Conservation (phyloP, 2,329 filamentous ascomycete genomes). For the Penicillium italicum region DNA sequence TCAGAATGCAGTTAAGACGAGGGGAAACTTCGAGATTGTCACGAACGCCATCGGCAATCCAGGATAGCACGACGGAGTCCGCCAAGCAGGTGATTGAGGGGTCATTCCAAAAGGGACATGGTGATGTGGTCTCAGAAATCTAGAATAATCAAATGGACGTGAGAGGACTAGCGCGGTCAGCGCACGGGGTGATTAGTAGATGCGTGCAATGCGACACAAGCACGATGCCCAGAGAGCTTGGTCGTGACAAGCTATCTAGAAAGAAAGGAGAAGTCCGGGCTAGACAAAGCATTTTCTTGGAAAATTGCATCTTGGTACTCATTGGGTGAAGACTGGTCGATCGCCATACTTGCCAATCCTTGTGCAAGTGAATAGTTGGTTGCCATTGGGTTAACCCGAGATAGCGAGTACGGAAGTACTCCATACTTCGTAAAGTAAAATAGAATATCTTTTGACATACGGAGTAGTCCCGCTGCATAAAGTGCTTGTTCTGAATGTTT, state of each 20-base stretch:
- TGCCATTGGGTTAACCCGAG: not conserved
- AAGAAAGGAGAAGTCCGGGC: slow-evolving; percentile 19
- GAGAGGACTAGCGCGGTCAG: slow-evolving; percentile 9
- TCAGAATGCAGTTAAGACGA: slow-evolving; percentile 6
- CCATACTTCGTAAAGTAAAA: not conserved
- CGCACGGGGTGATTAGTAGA: slow-evolving; percentile 2
- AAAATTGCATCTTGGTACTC: slow-evolving; percentile 3
- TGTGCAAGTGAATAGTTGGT: not conserved
- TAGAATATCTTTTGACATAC: not conserved
- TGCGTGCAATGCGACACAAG: not conserved
- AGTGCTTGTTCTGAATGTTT: not conserved
- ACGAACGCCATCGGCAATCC: slow-evolving; percentile 24
- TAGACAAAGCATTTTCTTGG: slow-evolving; percentile 1
- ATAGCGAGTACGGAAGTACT: not conserved
- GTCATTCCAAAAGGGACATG: slow-evolving; percentile 3
- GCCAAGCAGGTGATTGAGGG: slow-evolving; percentile 7
- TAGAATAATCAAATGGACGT: slow-evolving; percentile 1
- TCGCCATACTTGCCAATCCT: slow-evolving; percentile 13
- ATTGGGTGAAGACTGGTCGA: slow-evolving; percentile 18
- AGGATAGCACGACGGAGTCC: slow-evolving; percentile 16
- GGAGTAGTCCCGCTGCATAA: not conserved
- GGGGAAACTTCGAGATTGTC: slow-evolving; percentile 17
- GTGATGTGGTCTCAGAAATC: slow-evolving; percentile 8
- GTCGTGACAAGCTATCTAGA: slow-evolving; percentile 18
- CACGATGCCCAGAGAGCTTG: slow-evolving; percentile 15